phyloP scores from a whole-genome alignment of 192 early-diverging fungal species.

The Lobosporangium transversale region DNA sequence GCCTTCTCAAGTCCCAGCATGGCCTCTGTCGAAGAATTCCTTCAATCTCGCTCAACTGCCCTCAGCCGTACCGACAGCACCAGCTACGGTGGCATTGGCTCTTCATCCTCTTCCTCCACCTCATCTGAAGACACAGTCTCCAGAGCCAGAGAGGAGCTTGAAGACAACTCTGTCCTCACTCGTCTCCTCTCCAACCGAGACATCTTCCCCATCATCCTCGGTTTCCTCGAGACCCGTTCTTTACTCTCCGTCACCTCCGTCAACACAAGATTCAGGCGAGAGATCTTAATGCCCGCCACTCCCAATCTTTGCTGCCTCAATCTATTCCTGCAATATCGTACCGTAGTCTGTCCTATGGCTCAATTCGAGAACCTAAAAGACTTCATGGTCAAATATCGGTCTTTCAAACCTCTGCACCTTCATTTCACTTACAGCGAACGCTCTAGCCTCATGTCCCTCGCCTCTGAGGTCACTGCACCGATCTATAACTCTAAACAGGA shows the following conservation, averaged over 20 bases:
- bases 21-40: slow-evolving; percentile 4
- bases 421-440: slow-evolving; percentile 45
- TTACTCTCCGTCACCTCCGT: slow-evolving; percentile 21
- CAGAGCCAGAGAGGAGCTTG: background rate
- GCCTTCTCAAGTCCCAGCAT: slow-evolving; percentile 22
- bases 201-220: slow-evolving; percentile 32
- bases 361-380: slow-evolving; percentile 49
- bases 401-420: slow-evolving; percentile 40
- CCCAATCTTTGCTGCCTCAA: slow-evolving; percentile 35
- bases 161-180: slow-evolving; percentile 20
- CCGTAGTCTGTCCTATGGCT: slow-evolving; percentile 41
- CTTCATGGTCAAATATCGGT: slow-evolving; percentile 47
- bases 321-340: slow-evolving; percentile 24
- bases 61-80: slow-evolving; percentile 2
- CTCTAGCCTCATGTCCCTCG: slow-evolving; percentile 42
- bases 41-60: background rate
- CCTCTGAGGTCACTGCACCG: slow-evolving; percentile 26
- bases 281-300: slow-evolving; percentile 33
- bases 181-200: slow-evolving; percentile 27
- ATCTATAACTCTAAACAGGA: slow-evolving; percentile 43
- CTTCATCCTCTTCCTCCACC: slow-evolving; percentile 17
- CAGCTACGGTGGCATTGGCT: background rate
- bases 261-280: slow-evolving; percentile 23
- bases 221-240: slow-evolving; percentile 30
- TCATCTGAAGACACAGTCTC: slow-evolving; percentile 1